These are phyloP conservation scores for Penicillium oxalicum DNA, from an alignment of 2,329 filamentous ascomycete species.

Conservation along the genomic window DNA sequence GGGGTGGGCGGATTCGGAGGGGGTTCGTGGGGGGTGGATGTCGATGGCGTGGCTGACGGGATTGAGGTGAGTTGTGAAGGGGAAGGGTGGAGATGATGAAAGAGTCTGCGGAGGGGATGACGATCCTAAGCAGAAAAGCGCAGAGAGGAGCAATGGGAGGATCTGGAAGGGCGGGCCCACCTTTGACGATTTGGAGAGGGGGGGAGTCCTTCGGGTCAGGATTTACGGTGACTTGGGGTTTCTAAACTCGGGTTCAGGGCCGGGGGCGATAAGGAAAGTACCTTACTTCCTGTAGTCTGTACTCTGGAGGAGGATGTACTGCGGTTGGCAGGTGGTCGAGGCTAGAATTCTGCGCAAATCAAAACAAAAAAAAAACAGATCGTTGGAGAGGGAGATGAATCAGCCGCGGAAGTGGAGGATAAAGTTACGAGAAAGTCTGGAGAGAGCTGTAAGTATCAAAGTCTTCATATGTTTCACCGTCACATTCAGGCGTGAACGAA, in stretches of 20 bases:
- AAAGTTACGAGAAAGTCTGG: no score
- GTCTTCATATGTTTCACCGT: no score
- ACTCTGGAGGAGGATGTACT: no score
- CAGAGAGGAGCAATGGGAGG: conserved; percentile 4
- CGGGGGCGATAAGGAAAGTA: no score
- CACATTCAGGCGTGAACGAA: no score
- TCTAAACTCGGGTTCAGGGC: background rate
- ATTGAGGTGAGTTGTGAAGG: conserved; percentile 7
- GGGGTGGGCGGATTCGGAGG: conserved; percentile 5
- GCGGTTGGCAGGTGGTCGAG: no score
- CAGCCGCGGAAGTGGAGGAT: no score
- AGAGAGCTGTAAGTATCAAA: no score
- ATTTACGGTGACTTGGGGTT: background rate
- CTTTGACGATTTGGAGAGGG: background rate
- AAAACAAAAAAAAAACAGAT: no score
- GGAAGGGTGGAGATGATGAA: conserved; percentile 20
- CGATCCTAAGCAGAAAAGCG: conserved; percentile 13
- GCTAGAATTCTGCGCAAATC: no score
- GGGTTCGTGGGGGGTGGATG: conserved; percentile 10
- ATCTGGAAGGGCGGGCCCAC: conserved; percentile 5
- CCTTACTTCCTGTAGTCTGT: no score
- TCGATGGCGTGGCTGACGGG: conserved; percentile 11
- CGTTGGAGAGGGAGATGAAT: no score
- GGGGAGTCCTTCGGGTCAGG: conserved; percentile 1
- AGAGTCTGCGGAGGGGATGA: conserved; percentile 23